Conservation (phyloP, 116 monocot genomes). For the Cymodocea nodosa region DNA sequence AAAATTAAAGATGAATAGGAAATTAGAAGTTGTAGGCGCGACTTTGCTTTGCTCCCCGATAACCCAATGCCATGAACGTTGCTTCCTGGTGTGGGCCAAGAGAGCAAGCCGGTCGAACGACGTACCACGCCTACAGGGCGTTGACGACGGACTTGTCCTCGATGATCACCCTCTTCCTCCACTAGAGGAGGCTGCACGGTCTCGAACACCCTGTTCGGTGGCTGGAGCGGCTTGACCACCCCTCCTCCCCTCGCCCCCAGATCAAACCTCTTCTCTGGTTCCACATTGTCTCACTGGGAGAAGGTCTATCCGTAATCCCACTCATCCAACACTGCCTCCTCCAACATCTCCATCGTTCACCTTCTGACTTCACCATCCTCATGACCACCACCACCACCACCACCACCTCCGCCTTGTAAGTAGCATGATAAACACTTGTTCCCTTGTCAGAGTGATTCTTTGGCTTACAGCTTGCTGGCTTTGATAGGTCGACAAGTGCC, state of each 20-base stretch:
- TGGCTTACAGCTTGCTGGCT: background rate
- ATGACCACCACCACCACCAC: slow-evolving; percentile 85
- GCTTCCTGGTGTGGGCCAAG: too few species aligned
- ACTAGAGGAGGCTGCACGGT: slow-evolving; percentile 45
- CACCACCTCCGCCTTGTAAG: slow-evolving; percentile 60
- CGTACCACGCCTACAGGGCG: slow-evolving; percentile 41
- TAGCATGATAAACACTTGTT: background rate
- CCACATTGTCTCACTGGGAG: slow-evolving; percentile 92
- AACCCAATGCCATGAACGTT: too few species aligned
- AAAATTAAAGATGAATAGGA: too few species aligned
- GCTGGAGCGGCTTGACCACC: slow-evolving; percentile 58
- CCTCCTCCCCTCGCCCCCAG: slow-evolving; percentile 46
- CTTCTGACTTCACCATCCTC: slow-evolving; percentile 26
- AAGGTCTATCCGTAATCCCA: slow-evolving; percentile 69
- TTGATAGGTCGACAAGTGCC: too few species aligned
- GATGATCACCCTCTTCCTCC: slow-evolving; percentile 19
- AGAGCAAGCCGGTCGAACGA: slow-evolving; percentile 5
- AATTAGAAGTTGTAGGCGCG: too few species aligned
- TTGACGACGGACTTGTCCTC: slow-evolving; percentile 29
- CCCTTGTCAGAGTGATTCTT: background rate
- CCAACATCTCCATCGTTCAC: slow-evolving; percentile 3
- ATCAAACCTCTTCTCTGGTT: slow-evolving; percentile 67
- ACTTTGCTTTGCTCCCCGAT: too few species aligned
- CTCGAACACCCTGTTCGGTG: slow-evolving; percentile 59
- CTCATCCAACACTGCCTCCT: slow-evolving; percentile 52